A percentile compares a stretch with the other conserved stretches of the same genome.
Conservation (phyloP, 2,329 filamentous ascomycete species). For the Sporothrix luriei region DNA sequence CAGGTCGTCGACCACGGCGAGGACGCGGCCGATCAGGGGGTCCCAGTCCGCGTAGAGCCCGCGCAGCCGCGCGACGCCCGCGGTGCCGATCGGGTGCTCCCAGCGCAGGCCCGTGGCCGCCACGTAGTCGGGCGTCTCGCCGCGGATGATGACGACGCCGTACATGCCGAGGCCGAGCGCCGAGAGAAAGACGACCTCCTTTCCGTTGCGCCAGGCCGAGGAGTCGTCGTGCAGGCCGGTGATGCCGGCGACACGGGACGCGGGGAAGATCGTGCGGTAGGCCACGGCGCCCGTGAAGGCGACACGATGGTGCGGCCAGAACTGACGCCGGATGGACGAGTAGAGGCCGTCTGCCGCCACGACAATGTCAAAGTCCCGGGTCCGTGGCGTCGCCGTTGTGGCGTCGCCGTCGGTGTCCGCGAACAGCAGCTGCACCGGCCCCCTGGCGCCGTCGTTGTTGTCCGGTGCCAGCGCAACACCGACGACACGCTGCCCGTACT, state of each 20-base stretch:
- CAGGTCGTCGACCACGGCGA: slow-evolving; percentile 28
- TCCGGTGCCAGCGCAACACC: not conserved
- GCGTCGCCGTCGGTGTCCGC: not conserved
- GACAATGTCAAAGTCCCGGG: not conserved
- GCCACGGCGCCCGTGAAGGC: not conserved
- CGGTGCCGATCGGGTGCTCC: not conserved
- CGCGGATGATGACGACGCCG: slow-evolving; percentile 8
- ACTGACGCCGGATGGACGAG: not conserved
- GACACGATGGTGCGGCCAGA: not conserved
- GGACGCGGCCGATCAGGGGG: slow-evolving; percentile 24
- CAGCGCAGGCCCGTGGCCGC: not conserved
- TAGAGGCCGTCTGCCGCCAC: slow-evolving; percentile 10
- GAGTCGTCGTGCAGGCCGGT: not conserved
- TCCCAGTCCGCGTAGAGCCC: slow-evolving; percentile 10
- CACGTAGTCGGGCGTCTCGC: slow-evolving; percentile 5
- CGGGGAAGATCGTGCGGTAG: slow-evolving; percentile 4
- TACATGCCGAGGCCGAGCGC: slow-evolving; percentile 11
- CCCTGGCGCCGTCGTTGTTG: not conserved
- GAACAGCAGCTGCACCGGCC: not conserved
- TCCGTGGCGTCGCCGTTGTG: no score
- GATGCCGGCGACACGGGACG: not conserved
- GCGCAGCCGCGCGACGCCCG: not conserved
- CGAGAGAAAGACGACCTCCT: slow-evolving; percentile 16
- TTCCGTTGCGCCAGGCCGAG: not conserved
- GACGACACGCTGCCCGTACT: slow-evolving; percentile 10